A percentile compares a stretch with the other conserved stretches of the same genome.
Evolutionary conservation across 768 basidiomycete species (phyloP).

Genomic region (Hemileccinum impolitum): DNA sequence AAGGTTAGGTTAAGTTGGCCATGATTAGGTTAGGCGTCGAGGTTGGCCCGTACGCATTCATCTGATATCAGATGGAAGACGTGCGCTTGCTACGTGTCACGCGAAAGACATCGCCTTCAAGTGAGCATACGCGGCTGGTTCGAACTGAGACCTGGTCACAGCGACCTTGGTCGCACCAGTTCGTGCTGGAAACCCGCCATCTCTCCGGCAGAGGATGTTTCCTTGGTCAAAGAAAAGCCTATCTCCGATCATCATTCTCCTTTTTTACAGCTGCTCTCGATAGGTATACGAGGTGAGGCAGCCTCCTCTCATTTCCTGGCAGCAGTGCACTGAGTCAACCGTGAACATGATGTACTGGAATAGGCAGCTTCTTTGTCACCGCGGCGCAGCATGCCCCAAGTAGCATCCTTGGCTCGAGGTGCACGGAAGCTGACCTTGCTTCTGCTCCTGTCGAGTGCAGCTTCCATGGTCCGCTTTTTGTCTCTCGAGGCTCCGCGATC

Average conservation of each 20-base stretch:
- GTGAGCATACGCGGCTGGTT: background rate
- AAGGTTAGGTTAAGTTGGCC: constrained; percentile 5
- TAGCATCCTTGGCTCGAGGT: constrained; percentile 9
- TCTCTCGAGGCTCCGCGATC: constrained; percentile 3
- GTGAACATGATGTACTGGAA: constrained; percentile 11
- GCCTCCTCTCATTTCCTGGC: constrained; percentile 9
- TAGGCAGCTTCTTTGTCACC: constrained; percentile 16
- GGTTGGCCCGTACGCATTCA: background rate
- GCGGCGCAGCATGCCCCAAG: constrained; percentile 15
- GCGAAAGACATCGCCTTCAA: constrained; percentile 13
- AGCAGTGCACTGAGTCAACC: constrained; percentile 9
- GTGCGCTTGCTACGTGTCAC: constrained; percentile 9
- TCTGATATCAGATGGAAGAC: constrained; percentile 24
- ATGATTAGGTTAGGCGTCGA: constrained; percentile 11
- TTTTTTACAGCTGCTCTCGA: constrained; percentile 16
- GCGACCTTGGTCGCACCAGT: constrained; percentile 1
- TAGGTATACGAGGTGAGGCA: constrained; percentile 4
- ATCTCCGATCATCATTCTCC: constrained; percentile 29
- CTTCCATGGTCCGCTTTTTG: constrained; percentile 4
- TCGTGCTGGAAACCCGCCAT: constrained; percentile 1
- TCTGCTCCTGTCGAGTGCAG: constrained; percentile 21
- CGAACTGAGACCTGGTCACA: too few relatives aligned
- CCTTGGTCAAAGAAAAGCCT: constrained; percentile 20
- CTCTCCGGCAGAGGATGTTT: background rate
- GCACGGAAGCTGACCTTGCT: constrained; percentile 15